Conservation (phyloP, 768 basidiomycete genomes). For the Phlebiopsis flavidoalba region DNA sequence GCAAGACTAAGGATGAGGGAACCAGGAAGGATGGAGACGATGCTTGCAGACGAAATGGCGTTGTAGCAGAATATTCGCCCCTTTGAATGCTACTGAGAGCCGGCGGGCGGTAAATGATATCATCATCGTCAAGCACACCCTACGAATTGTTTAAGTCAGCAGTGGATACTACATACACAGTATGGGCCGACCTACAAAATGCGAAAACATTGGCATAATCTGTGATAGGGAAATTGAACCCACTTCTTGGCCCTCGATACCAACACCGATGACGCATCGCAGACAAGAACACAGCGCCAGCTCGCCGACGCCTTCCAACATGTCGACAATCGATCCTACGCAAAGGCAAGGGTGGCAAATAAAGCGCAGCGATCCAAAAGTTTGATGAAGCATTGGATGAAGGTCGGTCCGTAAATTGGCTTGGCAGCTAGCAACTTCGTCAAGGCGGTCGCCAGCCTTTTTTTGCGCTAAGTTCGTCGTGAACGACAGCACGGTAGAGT, state of each 20-base stretch:
- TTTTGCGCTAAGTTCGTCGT: slow-evolving; percentile 84
- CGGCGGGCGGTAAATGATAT: slow-evolving; percentile 76
- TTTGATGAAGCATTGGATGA: slow-evolving; percentile 62
- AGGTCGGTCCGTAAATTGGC: slow-evolving; percentile 58
- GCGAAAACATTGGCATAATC: slow-evolving; percentile 90
- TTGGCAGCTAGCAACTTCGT: slow-evolving; percentile 55
- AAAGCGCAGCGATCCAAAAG: slow-evolving; percentile 61
- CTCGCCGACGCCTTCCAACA: slow-evolving; percentile 74
- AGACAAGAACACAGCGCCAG: slow-evolving; percentile 60
- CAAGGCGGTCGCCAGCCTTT: slow-evolving; percentile 59
- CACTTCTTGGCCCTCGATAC: slow-evolving; percentile 56
- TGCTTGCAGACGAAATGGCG: slow-evolving; percentile 80
- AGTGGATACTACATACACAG: no score
- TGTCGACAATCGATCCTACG: slow-evolving; percentile 78
- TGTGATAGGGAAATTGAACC: no score
- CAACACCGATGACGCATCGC: slow-evolving; percentile 68
- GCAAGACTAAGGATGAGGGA: slow-evolving; percentile 62
- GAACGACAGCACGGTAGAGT: slow-evolving; percentile 81
- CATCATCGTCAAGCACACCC: slow-evolving; percentile 75
- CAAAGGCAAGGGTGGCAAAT: slow-evolving; percentile 84
- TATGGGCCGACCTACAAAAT: no score
- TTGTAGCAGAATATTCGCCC: slow-evolving; percentile 84
- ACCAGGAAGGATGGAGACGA: slow-evolving; percentile 85
- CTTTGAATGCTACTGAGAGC: slow-evolving; percentile 73
- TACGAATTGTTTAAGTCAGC: slow-evolving; percentile 26